A percentile compares a stretch with the other conserved stretches of the same genome.
Evolutionary conservation across 1,139 yeast species (phyloP).

Genomic region (Starmera stellimalicola): DNA sequence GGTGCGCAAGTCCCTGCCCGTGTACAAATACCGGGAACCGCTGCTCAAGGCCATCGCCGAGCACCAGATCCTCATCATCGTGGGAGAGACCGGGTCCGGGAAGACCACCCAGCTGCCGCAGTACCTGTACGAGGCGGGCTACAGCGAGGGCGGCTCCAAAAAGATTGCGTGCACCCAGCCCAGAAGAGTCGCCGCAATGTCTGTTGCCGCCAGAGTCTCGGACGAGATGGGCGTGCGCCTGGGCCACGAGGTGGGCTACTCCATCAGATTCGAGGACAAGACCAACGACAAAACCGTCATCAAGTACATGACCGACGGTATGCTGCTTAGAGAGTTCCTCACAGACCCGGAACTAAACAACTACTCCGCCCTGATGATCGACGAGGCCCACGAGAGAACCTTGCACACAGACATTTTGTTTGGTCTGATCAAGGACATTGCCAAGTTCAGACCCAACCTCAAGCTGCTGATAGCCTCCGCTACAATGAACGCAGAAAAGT

Average conservation of each 20-base stretch:
- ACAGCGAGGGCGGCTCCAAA: slow-evolving; percentile 34
- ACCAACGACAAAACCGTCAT: slow-evolving; percentile 55
- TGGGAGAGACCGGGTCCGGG: slow-evolving; percentile 98
- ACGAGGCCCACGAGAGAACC: slow-evolving; percentile 96
- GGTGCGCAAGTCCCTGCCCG: slow-evolving; percentile 63
- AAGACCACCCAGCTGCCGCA: slow-evolving; percentile 95
- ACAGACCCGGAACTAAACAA: slow-evolving; percentile 59
- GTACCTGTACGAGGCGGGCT: slow-evolving; percentile 76
- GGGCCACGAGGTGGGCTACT: slow-evolving; percentile 82
- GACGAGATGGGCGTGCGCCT: slow-evolving; percentile 66
- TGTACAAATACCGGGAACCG: slow-evolving; percentile 51
- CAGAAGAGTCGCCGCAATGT: slow-evolving; percentile 89
- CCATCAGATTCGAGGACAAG: slow-evolving; percentile 77
- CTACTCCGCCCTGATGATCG: slow-evolving; percentile 83
- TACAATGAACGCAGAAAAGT: slow-evolving; percentile 83
- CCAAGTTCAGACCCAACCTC: slow-evolving; percentile 54
- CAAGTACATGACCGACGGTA: slow-evolving; percentile 93
- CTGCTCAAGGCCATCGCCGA: slow-evolving; percentile 53
- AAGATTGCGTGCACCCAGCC: slow-evolving; percentile 93
- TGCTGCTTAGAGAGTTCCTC: slow-evolving; percentile 76
- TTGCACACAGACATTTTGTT: slow-evolving; percentile 84
- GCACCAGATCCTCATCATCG: slow-evolving; percentile 75
- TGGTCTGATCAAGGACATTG: slow-evolving; percentile 70
- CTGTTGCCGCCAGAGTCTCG: slow-evolving; percentile 88
- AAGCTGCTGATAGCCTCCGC: slow-evolving; percentile 83